Base-by-base conservation (phyloP, 306 rosid genomes). In the Potentilla sterilis region DNA sequence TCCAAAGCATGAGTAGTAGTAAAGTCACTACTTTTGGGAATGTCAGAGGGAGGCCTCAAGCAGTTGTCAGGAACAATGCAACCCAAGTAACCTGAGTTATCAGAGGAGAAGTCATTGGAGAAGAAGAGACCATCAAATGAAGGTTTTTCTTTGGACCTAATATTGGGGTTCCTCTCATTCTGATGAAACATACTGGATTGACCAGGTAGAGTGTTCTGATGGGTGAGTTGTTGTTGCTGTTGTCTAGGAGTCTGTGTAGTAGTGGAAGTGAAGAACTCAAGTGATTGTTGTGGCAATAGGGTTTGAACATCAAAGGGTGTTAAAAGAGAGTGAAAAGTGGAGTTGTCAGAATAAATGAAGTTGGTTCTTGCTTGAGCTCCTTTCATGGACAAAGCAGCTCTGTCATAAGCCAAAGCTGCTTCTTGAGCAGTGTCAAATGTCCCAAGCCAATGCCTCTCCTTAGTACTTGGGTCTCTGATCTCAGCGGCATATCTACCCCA, bases 401-500 rank as follows among this genome's bases (percentile, higher is more conserved):
- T 88, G 81, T 96, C 99, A 91, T 96, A 96, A 86, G 99, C 99
- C 77, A 96, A 87, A 76, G 99, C 99, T n/a, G 99, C 99, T 83
- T 96, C 99, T 79, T 92, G 92, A 32, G 99, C 99, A 82, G 99
- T 96, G 83, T 96, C 99, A 80, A 96, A 96, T 13, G 99, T 96
- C 35, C 99, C 99, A 72, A 96, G 92, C 99, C 98, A 96, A 74
- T 96, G 99, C 72, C 98, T 88, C 73, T 96, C 99, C 87, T 92
- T 96, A 7, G 99, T 92, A 48, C 92, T 85, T 9, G 99, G 99
- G 91, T 96, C 99, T 81, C 98, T 87, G 24, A 96, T 96, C 77
- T 96, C 99, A 65, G 98, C 98, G 40, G 99, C 99, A 87, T 96
- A 96, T 49, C 99, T 69, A 1, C 99, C 99, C 99, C 99, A 96